phyloP scores from a whole-genome alignment of 2,329 filamentous ascomycete species.

The Colletotrichum orbiculare region DNA sequence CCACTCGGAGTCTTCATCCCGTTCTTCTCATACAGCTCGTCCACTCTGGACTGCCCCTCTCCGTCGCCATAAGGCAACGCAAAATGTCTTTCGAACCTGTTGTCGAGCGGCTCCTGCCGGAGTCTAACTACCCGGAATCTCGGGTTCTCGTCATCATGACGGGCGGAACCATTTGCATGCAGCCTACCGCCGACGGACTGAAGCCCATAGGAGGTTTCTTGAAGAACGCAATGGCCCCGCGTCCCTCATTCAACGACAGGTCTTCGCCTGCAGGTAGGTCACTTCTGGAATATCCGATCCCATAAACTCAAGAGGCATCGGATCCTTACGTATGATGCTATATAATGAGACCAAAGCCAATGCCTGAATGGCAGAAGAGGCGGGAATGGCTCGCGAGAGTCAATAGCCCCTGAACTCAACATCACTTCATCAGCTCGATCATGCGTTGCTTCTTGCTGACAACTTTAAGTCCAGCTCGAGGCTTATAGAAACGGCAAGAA shows the following conservation, averaged over 20 bases:
- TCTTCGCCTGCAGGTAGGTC: slow-evolving; percentile 61
- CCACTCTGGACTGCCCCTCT: background rate
- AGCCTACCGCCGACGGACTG: slow-evolving; percentile 81
- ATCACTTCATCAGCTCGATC: background rate
- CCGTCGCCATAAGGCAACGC: background rate
- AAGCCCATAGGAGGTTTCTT: slow-evolving; percentile 85
- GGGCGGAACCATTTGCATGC: slow-evolving; percentile 92
- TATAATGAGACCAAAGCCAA: too few species aligned
- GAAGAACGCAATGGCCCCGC: slow-evolving; percentile 82
- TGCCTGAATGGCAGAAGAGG: too few species aligned
- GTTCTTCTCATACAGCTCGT: background rate
- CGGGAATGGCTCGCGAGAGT: background rate
- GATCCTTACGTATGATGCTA: too few species aligned
- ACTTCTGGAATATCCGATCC: background rate
- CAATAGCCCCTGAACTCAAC: background rate
- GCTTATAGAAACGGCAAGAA: slow-evolving; percentile 62
- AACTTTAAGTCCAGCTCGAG: slow-evolving; percentile 57
- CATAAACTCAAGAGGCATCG: too few species aligned
- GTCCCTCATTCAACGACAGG: slow-evolving; percentile 87
- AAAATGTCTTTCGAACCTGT: slow-evolving; percentile 27
- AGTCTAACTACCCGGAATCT: slow-evolving; percentile 70
- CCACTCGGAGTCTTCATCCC: background rate
- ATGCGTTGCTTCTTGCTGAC: slow-evolving; percentile 8
- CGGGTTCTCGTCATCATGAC: slow-evolving; percentile 92
- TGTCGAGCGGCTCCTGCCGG: slow-evolving; percentile 25